These are phyloP conservation scores for Leccinum subspadiceum DNA, from an alignment of 1,284 basidiomycete genomes.

Conservation along the genomic window DNA sequence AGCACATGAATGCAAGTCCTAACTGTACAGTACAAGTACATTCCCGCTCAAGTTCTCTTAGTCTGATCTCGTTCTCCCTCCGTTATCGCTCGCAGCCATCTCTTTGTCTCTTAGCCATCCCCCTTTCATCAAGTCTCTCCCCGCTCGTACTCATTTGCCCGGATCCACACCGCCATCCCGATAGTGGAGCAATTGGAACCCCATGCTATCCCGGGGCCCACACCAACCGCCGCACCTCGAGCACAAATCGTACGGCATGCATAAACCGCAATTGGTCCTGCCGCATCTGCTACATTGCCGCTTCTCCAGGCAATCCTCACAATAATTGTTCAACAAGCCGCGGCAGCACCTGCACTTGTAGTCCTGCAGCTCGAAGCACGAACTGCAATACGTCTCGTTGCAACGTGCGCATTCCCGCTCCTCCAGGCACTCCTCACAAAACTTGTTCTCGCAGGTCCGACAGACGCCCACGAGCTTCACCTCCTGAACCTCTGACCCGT, in stretches of 20 bases:
- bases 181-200: too few relatives aligned
- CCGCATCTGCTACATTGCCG: constrained; percentile 16
- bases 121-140: too few relatives aligned
- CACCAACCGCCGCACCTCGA: constrained; percentile 4
- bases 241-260: constrained; percentile 7
- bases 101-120: too few relatives aligned
- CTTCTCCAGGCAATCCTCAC: not conserved
- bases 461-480: constrained; percentile 11
- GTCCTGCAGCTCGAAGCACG: constrained; percentile 4
- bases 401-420: constrained; percentile 15
- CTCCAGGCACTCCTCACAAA: constrained; percentile 15
- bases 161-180: too few relatives aligned
- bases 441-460: not conserved
- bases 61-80: too few relatives aligned
- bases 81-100: too few relatives aligned
- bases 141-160: too few relatives aligned
- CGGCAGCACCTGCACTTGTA: constrained; percentile 11
- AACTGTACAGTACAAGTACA: too few relatives aligned
- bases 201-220: too few relatives aligned
- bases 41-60: too few relatives aligned
- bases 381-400: constrained; percentile 11
- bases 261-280: constrained; percentile 15
- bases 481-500: not conserved
- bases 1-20: too few relatives aligned
- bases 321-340: not conserved